A percentile compares a stretch with the other conserved stretches of the same genome.
Evolutionary conservation across 2,329 filamentous ascomycete species (phyloP).

Genomic region (Diaporthe amygdali): DNA sequence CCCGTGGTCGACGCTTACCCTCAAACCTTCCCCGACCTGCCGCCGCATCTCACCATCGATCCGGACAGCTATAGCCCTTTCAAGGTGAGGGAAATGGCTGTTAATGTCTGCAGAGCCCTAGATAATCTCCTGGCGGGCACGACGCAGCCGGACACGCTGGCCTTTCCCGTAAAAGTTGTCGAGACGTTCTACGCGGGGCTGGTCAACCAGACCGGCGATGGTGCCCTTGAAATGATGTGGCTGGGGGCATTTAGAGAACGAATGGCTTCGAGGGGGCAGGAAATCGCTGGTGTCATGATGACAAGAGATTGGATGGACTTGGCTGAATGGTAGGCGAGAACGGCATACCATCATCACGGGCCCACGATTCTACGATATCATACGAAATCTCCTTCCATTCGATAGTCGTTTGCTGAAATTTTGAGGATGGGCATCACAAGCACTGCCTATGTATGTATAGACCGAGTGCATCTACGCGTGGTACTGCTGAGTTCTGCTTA

Average conservation of each 20-base stretch:
- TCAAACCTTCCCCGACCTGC: constrained; percentile 44
- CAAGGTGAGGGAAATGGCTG: constrained; percentile 53
- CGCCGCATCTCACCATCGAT: constrained; percentile 45
- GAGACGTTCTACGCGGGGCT: constrained; percentile 44
- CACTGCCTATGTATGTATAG: constrained; percentile 1
- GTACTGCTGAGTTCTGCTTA: background rate
- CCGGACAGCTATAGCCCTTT: constrained; percentile 48
- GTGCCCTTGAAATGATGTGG: constrained; percentile 53
- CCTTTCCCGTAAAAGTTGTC: constrained; percentile 48
- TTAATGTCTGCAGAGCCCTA: constrained; percentile 55
- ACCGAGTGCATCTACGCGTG: background rate
- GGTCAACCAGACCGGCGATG: constrained; percentile 45
- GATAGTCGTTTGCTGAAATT: background rate
- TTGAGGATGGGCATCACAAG: background rate
- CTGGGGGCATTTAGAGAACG: constrained; percentile 49
- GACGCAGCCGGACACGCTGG: constrained; percentile 52
- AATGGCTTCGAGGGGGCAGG: constrained; percentile 45
- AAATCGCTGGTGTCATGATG: constrained; percentile 45
- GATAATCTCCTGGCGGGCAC: constrained; percentile 51
- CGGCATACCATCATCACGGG: background rate
- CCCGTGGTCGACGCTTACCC: constrained; percentile 47
- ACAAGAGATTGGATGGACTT: constrained; percentile 44
- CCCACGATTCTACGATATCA: background rate
- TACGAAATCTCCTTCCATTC: background rate
- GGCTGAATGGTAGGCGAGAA: constrained; percentile 20